Conservation (phyloP, 176 grass and related monocot genomes). For the Guadua angustifolia region DNA sequence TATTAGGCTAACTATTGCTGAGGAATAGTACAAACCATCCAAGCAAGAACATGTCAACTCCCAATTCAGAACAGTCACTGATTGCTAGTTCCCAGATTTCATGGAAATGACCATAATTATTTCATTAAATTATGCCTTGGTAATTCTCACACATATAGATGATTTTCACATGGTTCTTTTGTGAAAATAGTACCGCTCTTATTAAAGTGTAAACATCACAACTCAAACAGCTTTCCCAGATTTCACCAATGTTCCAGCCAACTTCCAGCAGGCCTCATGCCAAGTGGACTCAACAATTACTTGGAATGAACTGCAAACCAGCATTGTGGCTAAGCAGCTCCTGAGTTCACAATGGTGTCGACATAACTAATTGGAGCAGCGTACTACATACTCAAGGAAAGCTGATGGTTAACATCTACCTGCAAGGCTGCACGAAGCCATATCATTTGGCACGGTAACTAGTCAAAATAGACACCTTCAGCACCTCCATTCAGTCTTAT, state of each 20-base stretch:
- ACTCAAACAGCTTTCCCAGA: not conserved
- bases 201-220: not conserved
- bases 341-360: not conserved
- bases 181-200: not conserved
- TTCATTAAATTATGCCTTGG: not conserved
- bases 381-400: not conserved
- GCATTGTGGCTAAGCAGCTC: not conserved
- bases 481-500: not conserved
- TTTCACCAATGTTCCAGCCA: not conserved
- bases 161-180: not conserved
- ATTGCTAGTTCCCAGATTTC: not conserved
- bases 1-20: not conserved
- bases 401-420: not conserved
- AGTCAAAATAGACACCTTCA: not conserved
- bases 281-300: not conserved
- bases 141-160: not conserved
- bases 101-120: not conserved
- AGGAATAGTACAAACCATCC: not conserved
- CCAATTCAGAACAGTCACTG: too few relatives aligned
- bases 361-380: not conserved
- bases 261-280: not conserved
- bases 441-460: slow-evolving; percentile 14
- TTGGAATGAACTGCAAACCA: not conserved
- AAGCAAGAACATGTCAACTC: not conserved
- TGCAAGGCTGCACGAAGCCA: not conserved